A percentile compares a stretch with the other conserved stretches of the same genome.
phyloP scores from a whole-genome alignment of 1,284 basidiomycete species.

The Naganishia sp. region DNA sequence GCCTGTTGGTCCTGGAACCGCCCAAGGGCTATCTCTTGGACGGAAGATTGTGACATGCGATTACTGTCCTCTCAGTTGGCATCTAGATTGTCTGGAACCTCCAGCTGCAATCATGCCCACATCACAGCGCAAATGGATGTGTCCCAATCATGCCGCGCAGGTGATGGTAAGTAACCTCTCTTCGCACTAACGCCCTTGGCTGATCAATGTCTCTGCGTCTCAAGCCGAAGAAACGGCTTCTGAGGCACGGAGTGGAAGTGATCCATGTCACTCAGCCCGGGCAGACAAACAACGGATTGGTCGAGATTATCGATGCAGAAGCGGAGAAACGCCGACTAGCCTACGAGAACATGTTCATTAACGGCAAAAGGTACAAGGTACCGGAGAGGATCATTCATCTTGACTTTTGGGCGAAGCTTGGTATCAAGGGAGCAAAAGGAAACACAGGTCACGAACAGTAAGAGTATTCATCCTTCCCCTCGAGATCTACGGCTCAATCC shows the following conservation, averaged over 20 bases:
- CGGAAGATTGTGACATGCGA: constrained; percentile 84
- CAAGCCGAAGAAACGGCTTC: constrained; percentile 74
- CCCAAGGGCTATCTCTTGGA: constrained; percentile 35
- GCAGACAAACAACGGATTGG: constrained; percentile 85
- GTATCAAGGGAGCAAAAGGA: constrained; percentile 36
- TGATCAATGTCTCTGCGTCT: constrained; percentile 25
- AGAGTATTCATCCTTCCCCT: background rate
- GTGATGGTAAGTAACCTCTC: constrained; percentile 56
- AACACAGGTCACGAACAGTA: background rate
- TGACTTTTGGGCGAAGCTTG: constrained; percentile 91
- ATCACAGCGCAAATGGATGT: constrained; percentile 95
- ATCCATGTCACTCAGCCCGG: constrained; percentile 70
- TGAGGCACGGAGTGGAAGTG: constrained; percentile 66
- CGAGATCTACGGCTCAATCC: no score
- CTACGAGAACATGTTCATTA: constrained; percentile 56
- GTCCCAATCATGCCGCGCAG: constrained; percentile 88
- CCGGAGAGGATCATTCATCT: constrained; percentile 88
- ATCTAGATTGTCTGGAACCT: constrained; percentile 92
- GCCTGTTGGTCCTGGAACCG: constrained; percentile 54
- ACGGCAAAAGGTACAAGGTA: constrained; percentile 79
- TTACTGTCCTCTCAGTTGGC: constrained; percentile 93
- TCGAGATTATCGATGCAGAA: constrained; percentile 76
- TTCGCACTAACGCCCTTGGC: background rate
- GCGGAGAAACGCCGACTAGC: constrained; percentile 52
- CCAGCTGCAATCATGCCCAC: constrained; percentile 84